Evolutionary conservation across 2,329 filamentous ascomycete species (phyloP), one percentile per base, ranked within the genome.

Genomic region (Harringtonia lauricola): DNA sequence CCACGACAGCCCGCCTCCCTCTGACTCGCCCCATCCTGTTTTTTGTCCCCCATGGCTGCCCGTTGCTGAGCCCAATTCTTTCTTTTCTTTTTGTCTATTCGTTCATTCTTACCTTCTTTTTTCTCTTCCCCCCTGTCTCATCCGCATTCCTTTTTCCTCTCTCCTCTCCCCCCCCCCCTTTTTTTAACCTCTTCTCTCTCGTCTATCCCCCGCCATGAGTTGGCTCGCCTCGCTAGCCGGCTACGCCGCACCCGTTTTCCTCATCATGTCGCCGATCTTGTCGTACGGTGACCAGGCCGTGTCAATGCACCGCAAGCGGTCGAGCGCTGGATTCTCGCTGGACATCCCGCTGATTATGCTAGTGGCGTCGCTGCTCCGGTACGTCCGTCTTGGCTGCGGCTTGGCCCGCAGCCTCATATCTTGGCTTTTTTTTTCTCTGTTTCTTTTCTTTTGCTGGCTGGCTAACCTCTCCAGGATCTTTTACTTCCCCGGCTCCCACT

Each of bases 331-430:
- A 8, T 52, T 52, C 63, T 83, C 79, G 17, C 68, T 84, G 49
- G 80, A 84, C 54, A 83, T 83, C 36, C 80, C 80, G 28, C 64
- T 84, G 45, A 84, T 84, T 49, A 84, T 84, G 80, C 72, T 84
- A 41, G 70, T 83, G 43, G 77, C 80, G 24, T 83, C 79, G 4
- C 64, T 83, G 43, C 63, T 82, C 44, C 77, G 78, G 76, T 82
- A 57, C 38, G 64, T 46, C 10, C 24, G 28, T n/a, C 41, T 14
- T 29, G 22, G 42, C 15, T 24, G 15, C 14, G 13, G 8, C 6
- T 19, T 4, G 3, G 15, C 15, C 10, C 10, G n/a, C 8, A 24
- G 7, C 19, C n/a, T 33, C n/a, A 8, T 19, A 28, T 13, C 35
- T 12, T 37, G 13, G 13, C 21, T 24, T 36, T 33, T 19, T 17